Conservation (phyloP, 345 rosid species). For the Jatropha curcas region DNA sequence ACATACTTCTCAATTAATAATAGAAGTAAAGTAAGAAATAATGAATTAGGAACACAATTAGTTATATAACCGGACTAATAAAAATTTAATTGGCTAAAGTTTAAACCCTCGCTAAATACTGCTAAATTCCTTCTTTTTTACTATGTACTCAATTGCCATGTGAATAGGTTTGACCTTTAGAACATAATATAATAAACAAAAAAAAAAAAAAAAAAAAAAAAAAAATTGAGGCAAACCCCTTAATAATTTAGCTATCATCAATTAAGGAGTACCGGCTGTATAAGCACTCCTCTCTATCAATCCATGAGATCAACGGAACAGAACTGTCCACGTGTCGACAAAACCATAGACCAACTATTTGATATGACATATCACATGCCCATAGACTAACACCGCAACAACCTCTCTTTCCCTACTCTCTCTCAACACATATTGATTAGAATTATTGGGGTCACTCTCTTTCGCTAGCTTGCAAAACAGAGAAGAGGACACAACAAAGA, state of each 20-base stretch:
- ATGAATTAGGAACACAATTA: too few species aligned
- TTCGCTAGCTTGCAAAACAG: constrained; percentile 14
- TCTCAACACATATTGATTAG: constrained; percentile 39
- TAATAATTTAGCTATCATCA: background rate
- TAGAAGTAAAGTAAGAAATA: too few species aligned
- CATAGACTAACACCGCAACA: constrained; percentile 15
- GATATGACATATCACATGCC: constrained; percentile 47
- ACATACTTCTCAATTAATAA: too few species aligned
- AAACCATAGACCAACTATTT: constrained; percentile 5
- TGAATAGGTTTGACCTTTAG: background rate
- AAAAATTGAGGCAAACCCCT: too few species aligned
- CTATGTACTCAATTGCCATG: background rate
- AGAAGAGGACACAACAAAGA: constrained; percentile 16
- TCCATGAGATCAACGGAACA: constrained; percentile 26
- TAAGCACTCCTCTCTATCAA: background rate
- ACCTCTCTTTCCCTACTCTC: constrained; percentile 10
- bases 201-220: too few species aligned
- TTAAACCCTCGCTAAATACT: too few species aligned
- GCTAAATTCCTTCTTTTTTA: background rate
- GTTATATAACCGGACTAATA: too few species aligned
- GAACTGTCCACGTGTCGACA: constrained; percentile 36
- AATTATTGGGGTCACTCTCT: constrained; percentile 34
- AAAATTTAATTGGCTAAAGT: too few species aligned
- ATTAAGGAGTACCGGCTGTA: constrained; percentile 13
- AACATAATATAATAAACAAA: too few species aligned